These are phyloP conservation scores for Fusarium neocosmosporiellum DNA, from an alignment of 2,329 filamentous ascomycete genomes.

Conservation along the genomic window DNA sequence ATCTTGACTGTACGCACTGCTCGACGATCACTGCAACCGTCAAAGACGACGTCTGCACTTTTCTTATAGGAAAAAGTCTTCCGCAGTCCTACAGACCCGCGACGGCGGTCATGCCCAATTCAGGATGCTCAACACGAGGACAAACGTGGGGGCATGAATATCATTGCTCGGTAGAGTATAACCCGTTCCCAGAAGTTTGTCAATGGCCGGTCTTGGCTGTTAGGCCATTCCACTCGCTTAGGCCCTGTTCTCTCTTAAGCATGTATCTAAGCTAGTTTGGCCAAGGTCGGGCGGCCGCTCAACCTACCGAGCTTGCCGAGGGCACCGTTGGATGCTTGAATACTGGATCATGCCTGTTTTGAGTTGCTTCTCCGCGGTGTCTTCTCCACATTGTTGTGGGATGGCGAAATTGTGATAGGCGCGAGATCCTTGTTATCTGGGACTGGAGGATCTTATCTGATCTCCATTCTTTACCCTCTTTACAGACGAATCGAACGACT, in stretches of 20 bases:
- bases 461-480: background rate
- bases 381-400: background rate
- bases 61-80: background rate
- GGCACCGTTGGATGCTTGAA: conserved; percentile 7
- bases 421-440: conserved; percentile 7
- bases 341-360: background rate
- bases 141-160: conserved; percentile 11
- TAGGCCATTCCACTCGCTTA: conserved; percentile 1
- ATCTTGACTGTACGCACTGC: background rate
- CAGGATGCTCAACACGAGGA: background rate
- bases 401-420: conserved; percentile 9
- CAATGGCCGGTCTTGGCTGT: conserved; percentile 30
- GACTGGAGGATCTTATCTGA: conserved; percentile 28
- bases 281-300: background rate
- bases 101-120: conserved; percentile 22
- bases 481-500: background rate
- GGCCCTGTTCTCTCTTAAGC: conserved; percentile 1
- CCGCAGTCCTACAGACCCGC: background rate
- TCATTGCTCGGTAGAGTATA: conserved; percentile 20
- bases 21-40: background rate
- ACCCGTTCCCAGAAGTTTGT: conserved; percentile 14
- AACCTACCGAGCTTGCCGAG: conserved; percentile 1
- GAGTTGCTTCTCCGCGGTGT: background rate
- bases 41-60: background rate
- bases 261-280: background rate